phyloP scores from a whole-genome alignment of 495 filamentous ascomycete species.

The Neohortaea acidophila region DNA sequence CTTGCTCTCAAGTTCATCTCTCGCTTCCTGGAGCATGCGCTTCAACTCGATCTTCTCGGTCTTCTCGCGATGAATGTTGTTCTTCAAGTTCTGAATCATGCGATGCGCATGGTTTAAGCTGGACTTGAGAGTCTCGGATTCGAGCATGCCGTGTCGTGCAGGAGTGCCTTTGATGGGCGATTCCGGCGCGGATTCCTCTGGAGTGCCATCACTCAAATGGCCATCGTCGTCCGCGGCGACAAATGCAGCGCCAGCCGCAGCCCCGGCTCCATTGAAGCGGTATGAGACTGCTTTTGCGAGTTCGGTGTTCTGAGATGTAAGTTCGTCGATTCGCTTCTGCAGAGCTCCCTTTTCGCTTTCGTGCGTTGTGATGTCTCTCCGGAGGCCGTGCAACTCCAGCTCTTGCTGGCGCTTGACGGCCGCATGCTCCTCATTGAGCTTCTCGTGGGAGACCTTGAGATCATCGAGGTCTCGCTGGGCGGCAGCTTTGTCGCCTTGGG shows the following conservation, averaged over 20 bases:
- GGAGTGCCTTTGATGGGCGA: conserved; percentile 85
- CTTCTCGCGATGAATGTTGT: conserved; percentile 90
- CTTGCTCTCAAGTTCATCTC: conserved; percentile 76
- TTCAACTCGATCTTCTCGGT: conserved; percentile 92
- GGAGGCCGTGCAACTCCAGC: conserved; percentile 63
- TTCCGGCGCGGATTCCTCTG: conserved; percentile 77
- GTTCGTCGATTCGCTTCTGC: conserved; percentile 69
- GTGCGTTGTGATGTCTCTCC: conserved; percentile 54
- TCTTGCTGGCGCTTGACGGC: conserved; percentile 68
- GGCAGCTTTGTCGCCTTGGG: conserved; percentile 58
- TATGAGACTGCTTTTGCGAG: conserved; percentile 64
- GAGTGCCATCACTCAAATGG: conserved; percentile 53
- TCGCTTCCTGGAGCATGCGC: conserved; percentile 86
- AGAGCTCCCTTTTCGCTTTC: conserved; percentile 60
- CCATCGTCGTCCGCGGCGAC: conserved; percentile 49
- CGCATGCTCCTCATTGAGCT: conserved; percentile 64
- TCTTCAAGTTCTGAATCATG: conserved; percentile 88
- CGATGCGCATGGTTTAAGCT: conserved; percentile 87
- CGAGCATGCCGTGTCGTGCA: conserved; percentile 71
- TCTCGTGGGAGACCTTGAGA: conserved; percentile 58
- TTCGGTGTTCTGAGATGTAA: conserved; percentile 76
- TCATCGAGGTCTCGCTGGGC: conserved; percentile 79
- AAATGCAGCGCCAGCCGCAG: conserved; percentile 34
- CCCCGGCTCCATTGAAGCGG: conserved; percentile 51
- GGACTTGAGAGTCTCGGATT: conserved; percentile 86